Base-by-base conservation (phyloP, 306 rosid species). In the Quercus rubra region DNA sequence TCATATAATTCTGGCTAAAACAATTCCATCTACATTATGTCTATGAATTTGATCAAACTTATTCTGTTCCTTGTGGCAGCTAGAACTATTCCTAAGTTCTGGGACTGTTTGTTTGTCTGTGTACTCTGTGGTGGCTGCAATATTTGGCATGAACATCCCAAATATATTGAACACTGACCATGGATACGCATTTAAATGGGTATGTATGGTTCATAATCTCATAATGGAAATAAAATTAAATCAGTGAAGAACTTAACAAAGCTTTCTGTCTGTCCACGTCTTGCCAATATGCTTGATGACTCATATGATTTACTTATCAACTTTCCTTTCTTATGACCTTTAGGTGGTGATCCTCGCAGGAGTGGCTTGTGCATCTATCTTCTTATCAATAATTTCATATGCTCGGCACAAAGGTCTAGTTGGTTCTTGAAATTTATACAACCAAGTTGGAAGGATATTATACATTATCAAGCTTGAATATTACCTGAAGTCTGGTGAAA, bases 341-440 rank as follows among this genome's bases (percentile, higher is more conserved):
- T 79, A 94, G 98, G 98, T 94, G 89, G 91, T 92, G 78, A 87
- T 91, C 54, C 23, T 88, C 31, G 56, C 87, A 3, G 98, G 94
- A 85, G 62, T 87, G 71, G 82, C 43, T 61, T 84, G 97, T 38
- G 89, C 85, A 55, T 73, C 90, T 12, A 13, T 94, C 76, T 91
- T 92, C 86, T 4, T 92, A 38, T 80, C 88, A 33, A 75, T 92
- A 76, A 83, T 89, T 71, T 73, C 94, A 3, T 92, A 92, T 79
- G 98, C 98, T 21, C 87, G 97, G 70, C 94, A 90, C 86, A 94
- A 88, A 86, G 98, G 98, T 68, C 94, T 94, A 52, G 90, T 94
- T 55, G 97, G 93, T 78, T 89, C 98, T 78, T 94, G 92, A 93
- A 66, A 27, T 31, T 14, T 35, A 41, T 52, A 33, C 43, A 71